Conservation (phyloP, 2,329 filamentous ascomycete species). For the Talaromyces islandicus region DNA sequence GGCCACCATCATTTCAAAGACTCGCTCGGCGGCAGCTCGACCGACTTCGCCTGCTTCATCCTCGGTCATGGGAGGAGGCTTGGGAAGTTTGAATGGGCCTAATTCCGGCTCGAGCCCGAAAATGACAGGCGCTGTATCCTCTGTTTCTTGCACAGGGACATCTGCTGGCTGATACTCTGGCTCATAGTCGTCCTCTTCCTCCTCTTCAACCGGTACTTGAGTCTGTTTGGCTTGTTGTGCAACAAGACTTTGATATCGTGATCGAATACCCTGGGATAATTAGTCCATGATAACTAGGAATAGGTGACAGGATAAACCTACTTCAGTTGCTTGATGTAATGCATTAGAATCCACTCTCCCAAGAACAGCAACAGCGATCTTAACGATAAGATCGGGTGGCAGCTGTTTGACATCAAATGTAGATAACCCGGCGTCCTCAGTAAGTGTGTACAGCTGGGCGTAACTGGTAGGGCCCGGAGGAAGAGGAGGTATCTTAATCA, state of each 20-base stretch:
- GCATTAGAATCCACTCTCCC: slow-evolving; percentile 62
- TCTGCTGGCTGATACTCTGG: slow-evolving; percentile 76
- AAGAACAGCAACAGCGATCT: slow-evolving; percentile 75
- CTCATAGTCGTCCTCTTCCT: slow-evolving; percentile 91
- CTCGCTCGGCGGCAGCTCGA: slow-evolving; percentile 65
- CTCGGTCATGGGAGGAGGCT: slow-evolving; percentile 66
- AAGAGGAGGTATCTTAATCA: slow-evolving; percentile 60
- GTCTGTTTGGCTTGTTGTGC: slow-evolving; percentile 30
- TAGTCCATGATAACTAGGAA: slow-evolving; percentile 4
- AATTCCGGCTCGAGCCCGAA: slow-evolving; percentile 58
- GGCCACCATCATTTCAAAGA: slow-evolving; percentile 70
- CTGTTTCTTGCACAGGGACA: slow-evolving; percentile 16
- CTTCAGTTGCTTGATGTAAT: slow-evolving; percentile 68
- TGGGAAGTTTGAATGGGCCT: slow-evolving; percentile 71
- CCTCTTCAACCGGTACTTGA: slow-evolving; percentile 43
- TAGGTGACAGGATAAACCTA: slow-evolving; percentile 27
- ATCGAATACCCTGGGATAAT: slow-evolving; percentile 31
- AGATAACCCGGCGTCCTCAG: slow-evolving; percentile 65
- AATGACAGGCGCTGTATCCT: slow-evolving; percentile 51
- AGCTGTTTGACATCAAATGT: slow-evolving; percentile 79
- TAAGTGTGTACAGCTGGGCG: slow-evolving; percentile 81
- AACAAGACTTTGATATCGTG: slow-evolving; percentile 30
- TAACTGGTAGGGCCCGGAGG: slow-evolving; percentile 70
- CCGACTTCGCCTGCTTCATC: slow-evolving; percentile 69
- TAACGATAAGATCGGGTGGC: slow-evolving; percentile 67